Evolutionary conservation across 169 alveolate species (phyloP), one percentile per base, ranked within the genome.

Genomic region (Miamiensis avidus): DNA sequence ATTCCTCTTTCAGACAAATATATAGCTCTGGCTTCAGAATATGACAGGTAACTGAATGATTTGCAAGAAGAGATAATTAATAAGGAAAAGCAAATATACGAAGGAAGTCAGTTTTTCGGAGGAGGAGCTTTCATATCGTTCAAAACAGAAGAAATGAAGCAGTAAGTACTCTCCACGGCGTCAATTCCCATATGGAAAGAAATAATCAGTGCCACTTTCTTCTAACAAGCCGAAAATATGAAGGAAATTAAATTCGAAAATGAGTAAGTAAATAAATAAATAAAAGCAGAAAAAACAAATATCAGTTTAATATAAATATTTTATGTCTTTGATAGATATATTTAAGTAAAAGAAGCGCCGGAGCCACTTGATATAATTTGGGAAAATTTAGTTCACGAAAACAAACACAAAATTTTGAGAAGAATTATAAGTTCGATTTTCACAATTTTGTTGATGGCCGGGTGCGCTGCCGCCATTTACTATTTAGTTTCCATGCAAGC

Each of bases 291-390:
- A 11, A 49, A 49, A 49, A n/a, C n/a, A n/a, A n/a, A 11, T 49
- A 11, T 49, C 20, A 49, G 69, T 20, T 49, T 49, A 49, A 49
- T 49, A 49, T 49, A 49, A 11, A 11, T 11, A 20, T 49, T 49
- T 49, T 49, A n/a, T n/a, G n/a, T n/a, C n/a, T n/a, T n/a, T n/a
- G 26, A 31, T 1, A 76, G 34, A 0, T 31, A 76, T 29, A 76
- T 76, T 76, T 29, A 64, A 49, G 84, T 84, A 26, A 79, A 33
- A 30, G 83, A 84, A 33, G 89, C 89, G 6, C 89, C 89, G 15
- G 89, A 85, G 27, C 89, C 89, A n/a, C 31, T 30, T 15, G 89
- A 85, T 78, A 78, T 85, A 25, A 77, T 74, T n/a, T 85, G 89
- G 89, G 65, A 85, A 78, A 85, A 85, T 33, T 78, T 85, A 78